Conservation (phyloP, 2,329 filamentous ascomycete species). For the Keithomyces neogunnii region DNA sequence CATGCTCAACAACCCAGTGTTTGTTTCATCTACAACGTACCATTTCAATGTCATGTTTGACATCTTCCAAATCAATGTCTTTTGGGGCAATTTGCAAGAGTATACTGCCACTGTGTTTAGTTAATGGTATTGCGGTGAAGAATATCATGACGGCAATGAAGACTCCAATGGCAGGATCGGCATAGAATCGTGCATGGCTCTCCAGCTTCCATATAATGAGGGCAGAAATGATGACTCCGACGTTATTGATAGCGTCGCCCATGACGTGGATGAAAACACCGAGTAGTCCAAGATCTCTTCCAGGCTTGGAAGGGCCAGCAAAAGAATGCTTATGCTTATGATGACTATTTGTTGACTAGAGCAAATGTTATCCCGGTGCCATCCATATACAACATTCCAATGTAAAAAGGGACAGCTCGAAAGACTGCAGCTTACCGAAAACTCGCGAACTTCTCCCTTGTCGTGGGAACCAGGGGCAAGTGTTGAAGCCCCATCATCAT, state of each 20-base stretch:
- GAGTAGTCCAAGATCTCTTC: slow-evolving; percentile 60
- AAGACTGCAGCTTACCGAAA: background rate
- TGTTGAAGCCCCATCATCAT: background rate
- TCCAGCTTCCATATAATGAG: slow-evolving; percentile 58
- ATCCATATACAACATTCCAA: background rate
- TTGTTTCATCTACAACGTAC: slow-evolving; percentile 21
- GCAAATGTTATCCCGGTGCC: background rate
- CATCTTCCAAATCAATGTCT: slow-evolving; percentile 50
- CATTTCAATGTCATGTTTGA: slow-evolving; percentile 61
- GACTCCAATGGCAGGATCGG: slow-evolving; percentile 60
- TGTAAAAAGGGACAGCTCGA: background rate
- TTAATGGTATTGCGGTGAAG: slow-evolving; percentile 51
- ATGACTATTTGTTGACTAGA: slow-evolving; percentile 21
- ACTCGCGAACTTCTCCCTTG: background rate
- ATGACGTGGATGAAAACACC: slow-evolving; percentile 64
- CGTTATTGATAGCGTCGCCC: slow-evolving; percentile 67
- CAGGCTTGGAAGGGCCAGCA: slow-evolving; percentile 21
- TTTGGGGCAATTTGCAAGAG: slow-evolving; percentile 58
- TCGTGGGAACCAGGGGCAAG: background rate
- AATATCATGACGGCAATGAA: slow-evolving; percentile 69
- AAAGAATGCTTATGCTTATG: slow-evolving; percentile 40
- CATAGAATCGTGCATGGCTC: slow-evolving; percentile 55
- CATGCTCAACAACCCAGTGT: slow-evolving; percentile 2
- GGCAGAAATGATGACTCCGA: slow-evolving; percentile 64
- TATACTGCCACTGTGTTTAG: slow-evolving; percentile 54